phyloP scores from a whole-genome alignment of 495 filamentous ascomycete genomes.

The Rostrohypoxylon terebratum region DNA sequence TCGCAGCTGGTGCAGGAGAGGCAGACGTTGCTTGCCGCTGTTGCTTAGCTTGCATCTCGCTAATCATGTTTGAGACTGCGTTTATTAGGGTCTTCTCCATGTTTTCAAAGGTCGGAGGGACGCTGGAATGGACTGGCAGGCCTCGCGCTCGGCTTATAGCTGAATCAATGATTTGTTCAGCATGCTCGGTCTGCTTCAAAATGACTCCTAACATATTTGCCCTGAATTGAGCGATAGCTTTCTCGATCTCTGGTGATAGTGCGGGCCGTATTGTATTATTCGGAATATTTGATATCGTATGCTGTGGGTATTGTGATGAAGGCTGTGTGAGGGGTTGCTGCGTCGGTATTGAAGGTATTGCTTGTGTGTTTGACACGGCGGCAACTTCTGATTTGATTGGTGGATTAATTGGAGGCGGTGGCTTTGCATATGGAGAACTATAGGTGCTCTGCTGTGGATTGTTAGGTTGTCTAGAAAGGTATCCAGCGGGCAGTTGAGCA shows the following conservation, averaged over 20 bases:
- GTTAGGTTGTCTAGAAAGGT: constrained; percentile 50
- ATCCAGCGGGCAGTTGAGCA: constrained; percentile 50
- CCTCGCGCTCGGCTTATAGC: constrained; percentile 47
- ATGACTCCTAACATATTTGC: constrained; percentile 45
- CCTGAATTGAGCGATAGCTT: constrained; percentile 47
- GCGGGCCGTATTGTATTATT: constrained; percentile 6
- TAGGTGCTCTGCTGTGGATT: constrained; percentile 55
- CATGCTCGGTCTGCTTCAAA: constrained; percentile 44
- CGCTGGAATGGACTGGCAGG: constrained; percentile 39
- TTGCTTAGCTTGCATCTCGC: constrained; percentile 45
- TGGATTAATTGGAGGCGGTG: constrained; percentile 45
- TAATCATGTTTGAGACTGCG: constrained; percentile 47
- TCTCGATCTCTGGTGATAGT: constrained; percentile 47
- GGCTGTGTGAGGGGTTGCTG: constrained; percentile 20
- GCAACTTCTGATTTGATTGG: constrained; percentile 39
- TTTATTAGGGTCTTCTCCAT: constrained; percentile 46
- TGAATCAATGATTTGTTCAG: constrained; percentile 45
- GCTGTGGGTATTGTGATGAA: constrained; percentile 26
- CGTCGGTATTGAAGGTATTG: constrained; percentile 28
- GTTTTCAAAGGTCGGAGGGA: constrained; percentile 44
- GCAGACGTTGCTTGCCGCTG: constrained; percentile 42
- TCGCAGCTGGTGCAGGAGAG: constrained; percentile 34
- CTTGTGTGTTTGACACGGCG: constrained; percentile 32
- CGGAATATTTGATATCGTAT: constrained; percentile 22
- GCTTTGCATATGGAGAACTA: constrained; percentile 59